phyloP scores from a whole-genome alignment of 805 yeast genomes.

The Diddensiella santjacobensis region DNA sequence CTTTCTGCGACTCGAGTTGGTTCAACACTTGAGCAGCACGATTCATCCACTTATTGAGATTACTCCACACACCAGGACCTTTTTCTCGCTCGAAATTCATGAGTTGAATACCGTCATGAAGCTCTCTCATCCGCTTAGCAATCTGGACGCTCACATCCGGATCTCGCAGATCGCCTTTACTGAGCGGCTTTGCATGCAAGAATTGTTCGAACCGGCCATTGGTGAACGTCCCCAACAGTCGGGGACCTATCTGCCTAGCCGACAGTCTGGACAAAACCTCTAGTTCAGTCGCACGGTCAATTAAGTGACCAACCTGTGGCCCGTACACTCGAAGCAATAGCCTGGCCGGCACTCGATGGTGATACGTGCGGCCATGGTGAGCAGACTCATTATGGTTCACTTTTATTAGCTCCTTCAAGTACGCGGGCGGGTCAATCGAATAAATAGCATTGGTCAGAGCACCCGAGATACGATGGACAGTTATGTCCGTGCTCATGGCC shows the following conservation, averaged over 20 bases:
- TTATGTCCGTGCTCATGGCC: slow-evolving; percentile 42
- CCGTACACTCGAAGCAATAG: slow-evolving; percentile 83
- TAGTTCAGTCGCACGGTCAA: slow-evolving; percentile 82
- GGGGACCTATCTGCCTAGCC: slow-evolving; percentile 78
- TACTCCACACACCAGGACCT: slow-evolving; percentile 69
- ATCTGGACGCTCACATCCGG: slow-evolving; percentile 75
- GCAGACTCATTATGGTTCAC: slow-evolving; percentile 21
- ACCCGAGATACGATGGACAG: slow-evolving; percentile 71
- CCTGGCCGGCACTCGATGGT: slow-evolving; percentile 46
- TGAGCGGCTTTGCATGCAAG: slow-evolving; percentile 74
- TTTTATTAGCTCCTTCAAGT: slow-evolving; percentile 34
- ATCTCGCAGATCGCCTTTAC: slow-evolving; percentile 67
- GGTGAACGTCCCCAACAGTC: slow-evolving; percentile 78
- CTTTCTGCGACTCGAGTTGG: slow-evolving; percentile 38
- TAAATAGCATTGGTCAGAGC: slow-evolving; percentile 92
- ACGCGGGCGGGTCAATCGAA: slow-evolving; percentile 57
- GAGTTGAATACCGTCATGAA: slow-evolving; percentile 75
- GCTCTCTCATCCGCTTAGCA: slow-evolving; percentile 94
- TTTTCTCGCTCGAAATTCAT: slow-evolving; percentile 49
- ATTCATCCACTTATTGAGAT: slow-evolving; percentile 67
- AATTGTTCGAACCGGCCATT: slow-evolving; percentile 96
- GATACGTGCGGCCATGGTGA: slow-evolving; percentile 23
- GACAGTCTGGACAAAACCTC: slow-evolving; percentile 69
- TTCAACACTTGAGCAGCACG: slow-evolving; percentile 45
- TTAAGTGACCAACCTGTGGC: slow-evolving; percentile 75